phyloP scores from a whole-genome alignment of 176 grass and related monocot species.

The Rhynchospora tenuis region DNA sequence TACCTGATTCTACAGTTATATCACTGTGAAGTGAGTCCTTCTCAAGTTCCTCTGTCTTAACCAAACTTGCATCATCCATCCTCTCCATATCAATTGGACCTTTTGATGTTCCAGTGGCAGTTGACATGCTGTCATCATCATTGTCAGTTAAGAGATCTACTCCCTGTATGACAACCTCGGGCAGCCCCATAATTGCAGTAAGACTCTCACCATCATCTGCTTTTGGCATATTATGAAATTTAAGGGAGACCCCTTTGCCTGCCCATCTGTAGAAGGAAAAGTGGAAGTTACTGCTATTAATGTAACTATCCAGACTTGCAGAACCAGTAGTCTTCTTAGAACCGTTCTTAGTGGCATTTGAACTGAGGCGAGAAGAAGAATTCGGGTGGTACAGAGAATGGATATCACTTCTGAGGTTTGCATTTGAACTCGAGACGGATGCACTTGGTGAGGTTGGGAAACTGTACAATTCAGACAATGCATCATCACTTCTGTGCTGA shows the following conservation, averaged over 20 bases:
- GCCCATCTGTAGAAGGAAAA: constrained; percentile 91
- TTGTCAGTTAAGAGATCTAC: constrained; percentile 49
- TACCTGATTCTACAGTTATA: constrained; percentile 41
- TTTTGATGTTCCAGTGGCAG: constrained; percentile 41
- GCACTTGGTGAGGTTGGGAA: constrained; percentile 56
- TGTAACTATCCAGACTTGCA: constrained; percentile 40
- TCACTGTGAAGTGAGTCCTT: constrained; percentile 33
- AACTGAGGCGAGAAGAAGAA: constrained; percentile 54
- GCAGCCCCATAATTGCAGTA: constrained; percentile 36
- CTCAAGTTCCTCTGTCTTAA: constrained; percentile 34
- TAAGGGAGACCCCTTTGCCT: constrained; percentile 63
- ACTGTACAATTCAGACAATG: constrained; percentile 35
- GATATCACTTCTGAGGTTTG: constrained; percentile 39
- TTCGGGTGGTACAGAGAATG: constrained; percentile 40
- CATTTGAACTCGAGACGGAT: constrained; percentile 30
- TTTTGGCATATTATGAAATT: constrained; percentile 39
- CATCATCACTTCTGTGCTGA: constrained; percentile 45
- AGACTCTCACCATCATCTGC: constrained; percentile 39
- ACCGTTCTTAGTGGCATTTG: constrained; percentile 22
- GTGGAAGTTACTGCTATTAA: constrained; percentile 52
- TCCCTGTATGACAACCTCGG: constrained; percentile 76
- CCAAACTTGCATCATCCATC: constrained; percentile 31
- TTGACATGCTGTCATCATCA: constrained; percentile 58
- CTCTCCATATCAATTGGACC: constrained; percentile 38
- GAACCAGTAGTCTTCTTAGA: constrained; percentile 37